phyloP scores from a whole-genome alignment of 345 rosid genomes.

The Euphorbia peplus region DNA sequence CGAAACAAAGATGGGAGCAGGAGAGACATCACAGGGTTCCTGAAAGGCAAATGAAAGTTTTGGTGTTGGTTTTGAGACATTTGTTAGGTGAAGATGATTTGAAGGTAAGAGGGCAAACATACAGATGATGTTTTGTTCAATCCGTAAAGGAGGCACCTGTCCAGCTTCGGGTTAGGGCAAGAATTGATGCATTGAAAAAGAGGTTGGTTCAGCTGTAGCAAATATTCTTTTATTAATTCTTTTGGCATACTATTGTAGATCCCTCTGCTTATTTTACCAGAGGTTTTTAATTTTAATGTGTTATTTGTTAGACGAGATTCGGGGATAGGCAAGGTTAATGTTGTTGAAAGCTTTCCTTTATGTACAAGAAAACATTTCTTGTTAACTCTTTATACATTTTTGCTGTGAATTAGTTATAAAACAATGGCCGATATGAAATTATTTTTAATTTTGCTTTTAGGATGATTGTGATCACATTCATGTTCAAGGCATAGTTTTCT shows the following conservation, averaged over 20 bases:
- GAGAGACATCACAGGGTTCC: constrained; percentile 32
- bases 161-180: too few relatives aligned
- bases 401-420: too few relatives aligned
- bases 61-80: not conserved
- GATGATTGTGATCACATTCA: too few relatives aligned
- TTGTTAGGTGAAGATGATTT: not conserved
- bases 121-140: too few relatives aligned
- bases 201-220: not conserved
- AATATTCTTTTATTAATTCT: not conserved
- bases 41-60: constrained; percentile 8
- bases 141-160: too few relatives aligned
- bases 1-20: constrained; percentile 25
- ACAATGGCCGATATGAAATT: too few relatives aligned
- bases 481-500: too few relatives aligned
- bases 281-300: not conserved
- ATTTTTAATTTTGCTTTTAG: too few relatives aligned
- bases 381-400: too few relatives aligned
- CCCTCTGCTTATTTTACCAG: not conserved
- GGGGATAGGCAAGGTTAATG: constrained; percentile 1
- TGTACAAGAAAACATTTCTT: too few relatives aligned
- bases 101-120: too few relatives aligned
- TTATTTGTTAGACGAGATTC: not conserved
- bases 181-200: not conserved
- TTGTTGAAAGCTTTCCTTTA: too few relatives aligned
- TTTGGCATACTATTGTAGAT: not conserved